A percentile compares a stretch with the other conserved stretches of the same genome.
These are phyloP conservation scores for Apiotrichum veenhuisii DNA, from an alignment of 1,284 basidiomycete species.

Conservation along the genomic window DNA sequence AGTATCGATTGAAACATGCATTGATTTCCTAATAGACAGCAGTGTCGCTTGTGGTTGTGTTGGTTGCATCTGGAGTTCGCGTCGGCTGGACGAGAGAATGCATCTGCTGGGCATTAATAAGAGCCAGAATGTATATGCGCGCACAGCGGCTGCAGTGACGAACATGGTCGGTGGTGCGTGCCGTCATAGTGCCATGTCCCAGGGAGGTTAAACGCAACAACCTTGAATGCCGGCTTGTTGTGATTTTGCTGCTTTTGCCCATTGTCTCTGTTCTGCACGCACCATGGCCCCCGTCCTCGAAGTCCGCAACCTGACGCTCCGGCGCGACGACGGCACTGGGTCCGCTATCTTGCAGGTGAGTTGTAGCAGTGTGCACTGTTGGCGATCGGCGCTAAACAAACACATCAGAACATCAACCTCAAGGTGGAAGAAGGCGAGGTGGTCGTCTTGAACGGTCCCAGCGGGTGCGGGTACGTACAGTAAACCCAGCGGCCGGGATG, in stretches of 20 bases:
- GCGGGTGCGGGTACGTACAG: constrained; percentile 60
- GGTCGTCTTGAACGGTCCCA: constrained; percentile 66
- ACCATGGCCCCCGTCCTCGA: constrained; percentile 16
- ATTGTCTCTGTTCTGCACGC: neutral
- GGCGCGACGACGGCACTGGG: constrained; percentile 37
- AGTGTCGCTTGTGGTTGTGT: too few species aligned
- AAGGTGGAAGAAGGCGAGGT: constrained; percentile 66
- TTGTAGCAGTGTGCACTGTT: neutral
- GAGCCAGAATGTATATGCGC: too few species aligned
- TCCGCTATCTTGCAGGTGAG: constrained; percentile 39
- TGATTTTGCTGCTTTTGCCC: neutral
- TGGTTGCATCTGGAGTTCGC: too few species aligned
- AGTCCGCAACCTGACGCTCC: constrained; percentile 27
- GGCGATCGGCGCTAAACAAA: neutral
- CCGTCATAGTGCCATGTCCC: too few species aligned
- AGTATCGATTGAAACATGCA: constrained; percentile 7
- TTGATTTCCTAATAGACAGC: neutral
- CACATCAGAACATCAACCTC: constrained; percentile 56
- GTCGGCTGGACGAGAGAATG: too few species aligned
- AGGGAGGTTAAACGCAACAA: too few species aligned
- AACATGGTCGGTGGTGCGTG: too few species aligned
- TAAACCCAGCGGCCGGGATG: neutral
- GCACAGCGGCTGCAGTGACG: too few species aligned
- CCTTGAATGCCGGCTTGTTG: neutral
- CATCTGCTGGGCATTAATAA: too few species aligned